Conservation (phyloP, 2,329 filamentous ascomycete species). For the Sporothrix pseudoabietina region DNA sequence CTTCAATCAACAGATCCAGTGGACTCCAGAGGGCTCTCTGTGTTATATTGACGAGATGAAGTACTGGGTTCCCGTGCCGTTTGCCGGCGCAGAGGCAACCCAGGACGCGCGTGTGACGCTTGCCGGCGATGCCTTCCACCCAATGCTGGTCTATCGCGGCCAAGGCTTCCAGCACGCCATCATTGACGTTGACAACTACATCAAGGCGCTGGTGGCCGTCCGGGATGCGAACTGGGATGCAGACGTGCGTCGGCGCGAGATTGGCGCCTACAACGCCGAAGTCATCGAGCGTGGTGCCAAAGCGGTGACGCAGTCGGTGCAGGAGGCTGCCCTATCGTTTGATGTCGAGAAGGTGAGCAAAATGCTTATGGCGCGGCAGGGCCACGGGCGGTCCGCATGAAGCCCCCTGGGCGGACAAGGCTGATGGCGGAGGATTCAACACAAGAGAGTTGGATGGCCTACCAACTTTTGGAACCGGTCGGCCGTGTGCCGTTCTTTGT, state of each 20-base stretch:
- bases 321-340: conserved; percentile 42
- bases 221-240: conserved; percentile 30
- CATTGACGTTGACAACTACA: conserved; percentile 45
- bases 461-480: background rate
- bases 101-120: conserved; percentile 43
- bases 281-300: conserved; percentile 41
- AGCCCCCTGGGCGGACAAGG: background rate
- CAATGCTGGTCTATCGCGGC: conserved; percentile 51
- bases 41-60: conserved; percentile 44
- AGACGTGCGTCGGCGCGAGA: conserved; percentile 32
- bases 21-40: conserved; percentile 41
- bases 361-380: conserved; percentile 42
- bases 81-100: conserved; percentile 40
- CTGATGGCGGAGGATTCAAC: background rate
- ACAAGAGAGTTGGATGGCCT: too few relatives aligned
- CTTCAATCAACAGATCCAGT: conserved; percentile 43
- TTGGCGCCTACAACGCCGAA: conserved; percentile 42
- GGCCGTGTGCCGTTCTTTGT: background rate
- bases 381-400: conserved; percentile 37
- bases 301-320: conserved; percentile 43
- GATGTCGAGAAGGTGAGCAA: conserved; percentile 38
- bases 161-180: conserved; percentile 51
- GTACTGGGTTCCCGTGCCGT: conserved; percentile 43
- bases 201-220: conserved; percentile 41
- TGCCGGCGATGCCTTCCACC: conserved; percentile 48